Evolutionary conservation across 2,329 filamentous ascomycete species (phyloP).

Genomic region (Verticillium klebahnii): DNA sequence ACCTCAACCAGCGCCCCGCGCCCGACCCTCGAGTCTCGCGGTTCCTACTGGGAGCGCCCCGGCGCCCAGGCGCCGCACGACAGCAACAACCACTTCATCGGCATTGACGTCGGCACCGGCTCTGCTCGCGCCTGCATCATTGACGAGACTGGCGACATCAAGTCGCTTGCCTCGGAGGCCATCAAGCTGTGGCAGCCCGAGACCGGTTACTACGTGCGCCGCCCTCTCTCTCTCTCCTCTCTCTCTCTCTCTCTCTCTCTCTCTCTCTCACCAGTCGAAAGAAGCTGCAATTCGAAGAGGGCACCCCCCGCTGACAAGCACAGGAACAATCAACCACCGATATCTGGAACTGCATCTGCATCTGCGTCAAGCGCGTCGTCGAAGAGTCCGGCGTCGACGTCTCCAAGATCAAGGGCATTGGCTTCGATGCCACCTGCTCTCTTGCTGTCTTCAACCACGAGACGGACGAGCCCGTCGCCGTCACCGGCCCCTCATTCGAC

Average conservation of each 20-base stretch:
- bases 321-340: constrained; percentile 96
- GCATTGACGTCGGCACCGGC: constrained; percentile 94
- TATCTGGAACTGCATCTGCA: constrained; percentile 94
- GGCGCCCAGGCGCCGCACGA: not conserved
- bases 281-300: not conserved
- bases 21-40: not conserved
- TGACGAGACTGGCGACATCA: constrained; percentile 85
- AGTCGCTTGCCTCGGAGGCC: constrained; percentile 65
- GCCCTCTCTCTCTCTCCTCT: not conserved
- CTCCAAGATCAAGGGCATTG: constrained; percentile 76
- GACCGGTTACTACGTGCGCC: constrained; percentile 65
- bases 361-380: constrained; percentile 78
- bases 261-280: no score
- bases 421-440: constrained; percentile 98
- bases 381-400: constrained; percentile 76
- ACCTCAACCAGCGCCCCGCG: not conserved
- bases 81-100: constrained; percentile 60
- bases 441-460: constrained; percentile 85
- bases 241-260: not conserved
- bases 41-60: not conserved
- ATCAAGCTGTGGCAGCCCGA: constrained; percentile 79
- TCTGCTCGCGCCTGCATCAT: constrained; percentile 96
- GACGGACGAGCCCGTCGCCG: constrained; percentile 84
- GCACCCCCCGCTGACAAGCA: constrained; percentile 3
- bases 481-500: constrained; percentile 78